Percentiles rank a stretch among this genome's conserved stretches.
phyloP scores from a whole-genome alignment of 2,329 filamentous ascomycete species.

The Sporothrix brunneoviolacea region DNA sequence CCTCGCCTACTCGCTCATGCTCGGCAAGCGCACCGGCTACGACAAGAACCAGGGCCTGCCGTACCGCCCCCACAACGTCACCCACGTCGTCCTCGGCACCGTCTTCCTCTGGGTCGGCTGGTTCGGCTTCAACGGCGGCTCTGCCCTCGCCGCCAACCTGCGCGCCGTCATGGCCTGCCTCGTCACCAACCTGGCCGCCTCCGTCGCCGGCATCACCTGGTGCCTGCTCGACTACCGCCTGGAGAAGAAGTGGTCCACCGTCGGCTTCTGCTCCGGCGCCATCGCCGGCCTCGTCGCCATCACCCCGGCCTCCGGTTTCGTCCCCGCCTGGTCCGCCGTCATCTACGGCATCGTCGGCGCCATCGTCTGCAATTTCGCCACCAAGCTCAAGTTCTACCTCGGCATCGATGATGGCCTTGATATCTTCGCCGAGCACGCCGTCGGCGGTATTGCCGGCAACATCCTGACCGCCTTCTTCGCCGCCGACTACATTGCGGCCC shows the following conservation, averaged over 20 bases:
- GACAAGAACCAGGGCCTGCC: slow-evolving; percentile 75
- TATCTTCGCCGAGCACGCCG: slow-evolving; percentile 77
- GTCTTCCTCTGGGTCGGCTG: slow-evolving; percentile 94
- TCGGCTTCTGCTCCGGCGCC: slow-evolving; percentile 87
- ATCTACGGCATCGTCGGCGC: slow-evolving; percentile 73
- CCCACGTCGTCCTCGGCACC: slow-evolving; percentile 84
- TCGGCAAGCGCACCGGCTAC: slow-evolving; percentile 78
- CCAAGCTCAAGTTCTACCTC: slow-evolving; percentile 81
- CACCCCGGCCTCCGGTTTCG: slow-evolving; percentile 78
- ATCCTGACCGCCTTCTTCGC: slow-evolving; percentile 77
- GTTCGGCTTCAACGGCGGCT: slow-evolving; percentile 92
- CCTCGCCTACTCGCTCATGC: slow-evolving; percentile 84
- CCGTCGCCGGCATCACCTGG: slow-evolving; percentile 81
- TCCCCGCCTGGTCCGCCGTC: slow-evolving; percentile 78
- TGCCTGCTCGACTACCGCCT: slow-evolving; percentile 82
- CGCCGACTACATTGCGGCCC: slow-evolving; percentile 73
- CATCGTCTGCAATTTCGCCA: slow-evolving; percentile 77
- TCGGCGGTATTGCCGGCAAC: slow-evolving; percentile 75
- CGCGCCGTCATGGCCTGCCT: slow-evolving; percentile 81
- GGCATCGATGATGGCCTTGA: slow-evolving; percentile 79
- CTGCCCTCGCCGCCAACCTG: slow-evolving; percentile 72
- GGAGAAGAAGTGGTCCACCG: slow-evolving; percentile 86
- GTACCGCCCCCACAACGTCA: slow-evolving; percentile 88
- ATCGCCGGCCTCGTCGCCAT: slow-evolving; percentile 83
- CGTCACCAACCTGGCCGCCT: slow-evolving; percentile 79